Base-by-base conservation (phyloP, 768 basidiomycete species). In the Boletus sp. region DNA sequence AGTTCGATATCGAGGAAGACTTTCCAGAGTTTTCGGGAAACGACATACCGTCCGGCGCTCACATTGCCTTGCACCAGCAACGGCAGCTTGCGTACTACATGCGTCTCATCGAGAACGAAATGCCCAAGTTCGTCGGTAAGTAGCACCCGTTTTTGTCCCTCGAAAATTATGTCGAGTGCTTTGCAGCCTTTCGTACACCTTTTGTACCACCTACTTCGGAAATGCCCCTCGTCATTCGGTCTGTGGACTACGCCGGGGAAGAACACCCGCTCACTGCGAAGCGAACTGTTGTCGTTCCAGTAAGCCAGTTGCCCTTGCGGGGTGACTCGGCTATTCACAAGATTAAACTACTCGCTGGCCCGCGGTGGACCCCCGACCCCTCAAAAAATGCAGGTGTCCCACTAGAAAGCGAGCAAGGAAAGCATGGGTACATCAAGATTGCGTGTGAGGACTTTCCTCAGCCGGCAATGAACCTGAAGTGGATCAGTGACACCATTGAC, bases 401-500 rank as follows among this genome's bases (percentile, higher is more conserved):
- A 24, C 50, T 56, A 40, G 77, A 76, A 47, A 71, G 71, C 10
- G 71, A 80, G 42, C 77, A 77, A 46, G 72, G 68, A 10, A 83
- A 79, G 70, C 82, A 92, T 55, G 95, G 95, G 5, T 95, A 83
- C 74, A 78, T 99, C 73, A 94, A 94, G 76, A 90, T 98, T 58
- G 81, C 89, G 1, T 94, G 91, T 67, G 95, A 98, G 65, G 84
- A 89, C 71, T 96, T 93, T 72, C 85, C 86, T 7, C 79, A 83
- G 62, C 83, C 86, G 2, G 79, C 84, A 29, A 88, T 91, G 90
- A 99, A 99, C 73, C 77, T 96, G 65, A 96, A 95, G 72, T 96
- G 93, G 90, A 92, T 90, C 40, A 90, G 89, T 62, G 95, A 98
- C 68, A 80, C 84, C 15, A 72, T 99, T 53, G 90, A 94, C 66